Evolutionary conservation across 441 rosid species (phyloP).

Genomic region (Breynia disticha): DNA sequence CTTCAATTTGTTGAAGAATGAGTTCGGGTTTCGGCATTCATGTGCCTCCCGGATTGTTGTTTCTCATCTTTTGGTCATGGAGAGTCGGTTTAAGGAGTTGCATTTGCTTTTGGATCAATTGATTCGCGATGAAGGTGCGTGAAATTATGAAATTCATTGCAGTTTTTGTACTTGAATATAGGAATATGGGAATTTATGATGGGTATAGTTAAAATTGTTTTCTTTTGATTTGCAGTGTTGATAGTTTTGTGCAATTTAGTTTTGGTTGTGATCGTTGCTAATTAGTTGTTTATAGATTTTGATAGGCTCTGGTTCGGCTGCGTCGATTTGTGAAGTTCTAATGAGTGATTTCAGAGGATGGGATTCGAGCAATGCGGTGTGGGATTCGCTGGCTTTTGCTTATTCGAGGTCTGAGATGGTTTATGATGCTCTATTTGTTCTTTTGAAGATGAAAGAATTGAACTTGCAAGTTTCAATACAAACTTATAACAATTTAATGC

Average conservation of each 20-base stretch:
- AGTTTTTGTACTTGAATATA: too few relatives aligned
- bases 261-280: slow-evolving; percentile 16
- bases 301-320: slow-evolving; percentile 66
- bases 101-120: slow-evolving; percentile 34
- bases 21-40: slow-evolving; percentile 50
- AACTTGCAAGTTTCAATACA: slow-evolving; percentile 42
- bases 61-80: slow-evolving; percentile 42
- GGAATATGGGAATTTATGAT: too few relatives aligned
- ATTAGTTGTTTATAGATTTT: slow-evolving; percentile 30
- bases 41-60: slow-evolving; percentile 35
- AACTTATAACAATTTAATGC: slow-evolving; percentile 56
- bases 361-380: slow-evolving; percentile 46
- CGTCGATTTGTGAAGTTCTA: slow-evolving; percentile 46
- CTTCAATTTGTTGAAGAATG: slow-evolving; percentile 39
- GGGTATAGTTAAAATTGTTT: not conserved
- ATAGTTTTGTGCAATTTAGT: not conserved
- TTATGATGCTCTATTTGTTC: slow-evolving; percentile 55
- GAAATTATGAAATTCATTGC: too few relatives aligned
- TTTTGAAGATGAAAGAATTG: slow-evolving; percentile 58
- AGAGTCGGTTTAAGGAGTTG: slow-evolving; percentile 41
- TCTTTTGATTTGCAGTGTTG: not conserved
- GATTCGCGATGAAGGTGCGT: slow-evolving; percentile 51
- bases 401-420: slow-evolving; percentile 62
- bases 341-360: slow-evolving; percentile 31
- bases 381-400: slow-evolving; percentile 65